A percentile compares a stretch with the other conserved stretches of the same genome.
Evolutionary conservation across 2,329 filamentous ascomycete genomes (phyloP).

Genomic region (Apiospora koreana): DNA sequence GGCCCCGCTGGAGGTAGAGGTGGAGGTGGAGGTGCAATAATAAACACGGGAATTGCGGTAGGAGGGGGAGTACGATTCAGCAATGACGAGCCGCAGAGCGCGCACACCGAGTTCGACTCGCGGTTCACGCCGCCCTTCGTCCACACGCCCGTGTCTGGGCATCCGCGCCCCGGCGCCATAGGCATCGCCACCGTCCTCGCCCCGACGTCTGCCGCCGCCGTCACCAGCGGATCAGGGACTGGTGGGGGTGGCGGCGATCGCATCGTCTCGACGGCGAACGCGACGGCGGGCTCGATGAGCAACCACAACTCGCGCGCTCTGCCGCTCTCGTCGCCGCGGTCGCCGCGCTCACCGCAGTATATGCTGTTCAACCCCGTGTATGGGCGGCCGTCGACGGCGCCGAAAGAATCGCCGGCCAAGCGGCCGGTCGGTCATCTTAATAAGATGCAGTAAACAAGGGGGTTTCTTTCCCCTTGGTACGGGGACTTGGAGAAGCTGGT

Average conservation of each 20-base stretch:
- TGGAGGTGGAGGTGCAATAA: neutral
- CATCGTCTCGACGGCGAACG: constrained; percentile 20
- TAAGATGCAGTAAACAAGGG: constrained; percentile 5
- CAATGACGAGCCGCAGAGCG: neutral
- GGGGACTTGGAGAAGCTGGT: neutral
- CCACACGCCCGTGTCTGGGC: neutral
- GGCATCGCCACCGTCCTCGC: constrained; percentile 17
- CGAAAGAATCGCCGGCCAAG: constrained; percentile 7
- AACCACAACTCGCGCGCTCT: neutral
- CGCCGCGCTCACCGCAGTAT: constrained; percentile 30
- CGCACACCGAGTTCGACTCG: neutral
- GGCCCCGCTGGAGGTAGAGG: neutral
- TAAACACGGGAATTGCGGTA: too few relatives aligned
- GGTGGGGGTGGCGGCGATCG: neutral
- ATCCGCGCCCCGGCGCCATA: neutral
- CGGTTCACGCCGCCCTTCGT: neutral
- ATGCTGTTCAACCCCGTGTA: constrained; percentile 29
- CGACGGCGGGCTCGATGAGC: constrained; percentile 11
- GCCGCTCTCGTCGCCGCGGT: constrained; percentile 16
- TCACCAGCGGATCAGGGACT: neutral
- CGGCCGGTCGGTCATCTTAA: constrained; percentile 12
- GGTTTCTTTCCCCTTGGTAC: too few relatives aligned
- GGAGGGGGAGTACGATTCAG: neutral
- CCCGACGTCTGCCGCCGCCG: neutral
- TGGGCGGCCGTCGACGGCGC: constrained; percentile 22